phyloP scores from a whole-genome alignment of 1,284 basidiomycete species.

The Sporisorium sorghi region DNA sequence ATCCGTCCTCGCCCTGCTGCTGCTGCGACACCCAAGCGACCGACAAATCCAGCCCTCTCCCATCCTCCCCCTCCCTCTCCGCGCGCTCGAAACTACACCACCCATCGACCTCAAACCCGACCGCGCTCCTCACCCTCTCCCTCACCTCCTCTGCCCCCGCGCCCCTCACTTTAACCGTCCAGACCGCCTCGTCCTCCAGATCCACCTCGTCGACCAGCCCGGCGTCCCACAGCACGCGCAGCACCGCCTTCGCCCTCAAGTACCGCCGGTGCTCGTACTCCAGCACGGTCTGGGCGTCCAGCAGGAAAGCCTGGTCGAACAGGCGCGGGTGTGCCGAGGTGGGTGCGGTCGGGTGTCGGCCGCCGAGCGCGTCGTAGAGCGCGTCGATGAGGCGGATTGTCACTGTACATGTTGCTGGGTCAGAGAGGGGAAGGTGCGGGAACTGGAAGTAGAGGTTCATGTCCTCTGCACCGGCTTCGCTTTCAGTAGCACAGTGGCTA shows the following conservation, averaged over 20 bases:
- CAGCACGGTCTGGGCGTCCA: conserved; percentile 18
- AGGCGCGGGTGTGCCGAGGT: conserved; percentile 1
- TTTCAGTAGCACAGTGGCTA: background rate
- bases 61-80: background rate
- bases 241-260: conserved; percentile 25
- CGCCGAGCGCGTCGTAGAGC: conserved; percentile 24
- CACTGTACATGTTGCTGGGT: background rate
- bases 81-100: conserved; percentile 15
- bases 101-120: background rate
- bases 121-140: background rate
- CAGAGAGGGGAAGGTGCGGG: conserved; percentile 9
- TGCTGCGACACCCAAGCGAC: background rate
- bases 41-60: conserved; percentile 1
- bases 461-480: background rate
- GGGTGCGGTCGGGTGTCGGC: conserved; percentile 6
- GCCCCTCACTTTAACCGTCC: conserved; percentile 9
- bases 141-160: background rate
- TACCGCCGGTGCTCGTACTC: conserved; percentile 39
- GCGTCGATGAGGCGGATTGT: conserved; percentile 37
- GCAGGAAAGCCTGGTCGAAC: conserved; percentile 33
- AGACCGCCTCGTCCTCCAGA: conserved; percentile 4
- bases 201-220: conserved; percentile 13
- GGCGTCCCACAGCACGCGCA: conserved; percentile 23
- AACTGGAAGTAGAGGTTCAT: conserved; percentile 25
- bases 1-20: background rate